Evolutionary conservation across 768 basidiomycete species (phyloP), one percentile per base, ranked within the genome.

Genomic region (Tulasnella sp.): DNA sequence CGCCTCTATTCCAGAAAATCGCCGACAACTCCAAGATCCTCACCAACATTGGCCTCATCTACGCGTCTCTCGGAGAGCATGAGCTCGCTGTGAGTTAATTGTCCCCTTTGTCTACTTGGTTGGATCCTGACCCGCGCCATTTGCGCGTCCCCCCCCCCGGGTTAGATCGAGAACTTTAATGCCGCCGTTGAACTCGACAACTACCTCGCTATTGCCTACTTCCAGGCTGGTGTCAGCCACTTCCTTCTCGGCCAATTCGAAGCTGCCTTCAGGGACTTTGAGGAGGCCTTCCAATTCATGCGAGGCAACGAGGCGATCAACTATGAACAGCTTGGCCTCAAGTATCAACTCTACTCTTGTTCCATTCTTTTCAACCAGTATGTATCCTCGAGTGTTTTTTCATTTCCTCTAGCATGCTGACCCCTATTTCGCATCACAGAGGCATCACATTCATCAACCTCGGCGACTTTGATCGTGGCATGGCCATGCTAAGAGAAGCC

Each of bases 11-110:
- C 34, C 82, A 93, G 91, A 86, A 86, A 71, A 97, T 98, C 82
- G 92, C 92, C 1, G 94, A 96, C 84, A 92, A 91, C 34, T 94
- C 94, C 80, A 96, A 96, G 87, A 95, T 98, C 83, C 89, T 94
- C 80, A 94, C 94, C 71, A 98, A 98, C 84, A 94, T 98, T 87
- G 97, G 94, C 19, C 88, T 98, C 80, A 96, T 99, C 84, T 93
- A 94, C 82, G 96, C 97, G 71, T 97, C 95, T 52, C 88, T 96
- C 19, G 94, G 96, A 81, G 92, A 95, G 84, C 96, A 97, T 83
- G 92, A 93, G 84, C 88, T 90, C 21, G 96, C 96, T 74, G 91
- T 82, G 36, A 34, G 82, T 78, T 34, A 3, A 36, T 81, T 39
- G 3, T 62, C 27, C 46, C 38, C 8, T 52, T 77, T 58, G 48